Evolutionary conservation across 306 rosid species (phyloP).

Genomic region (Medicago ruthenica): DNA sequence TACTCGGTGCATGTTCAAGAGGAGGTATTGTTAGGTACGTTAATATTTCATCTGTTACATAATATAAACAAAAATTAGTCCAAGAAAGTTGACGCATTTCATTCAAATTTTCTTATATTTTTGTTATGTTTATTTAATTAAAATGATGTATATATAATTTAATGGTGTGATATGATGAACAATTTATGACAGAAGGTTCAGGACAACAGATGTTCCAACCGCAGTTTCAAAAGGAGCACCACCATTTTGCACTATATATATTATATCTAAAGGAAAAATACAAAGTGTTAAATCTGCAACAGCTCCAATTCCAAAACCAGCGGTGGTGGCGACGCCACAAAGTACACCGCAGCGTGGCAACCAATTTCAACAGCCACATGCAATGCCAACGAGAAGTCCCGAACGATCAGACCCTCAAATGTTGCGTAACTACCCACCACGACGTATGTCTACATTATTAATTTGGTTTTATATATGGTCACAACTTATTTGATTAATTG

Average conservation of each 20-base stretch:
- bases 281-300: slow-evolving; percentile 59
- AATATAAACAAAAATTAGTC: too few relatives aligned
- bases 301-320: slow-evolving; percentile 40
- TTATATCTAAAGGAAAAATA: slow-evolving; percentile 70
- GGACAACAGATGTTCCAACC: slow-evolving; percentile 61
- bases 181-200: slow-evolving; percentile 67
- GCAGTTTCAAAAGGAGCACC: slow-evolving; percentile 68
- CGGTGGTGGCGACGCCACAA: not conserved
- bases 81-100: too few relatives aligned
- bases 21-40: slow-evolving; percentile 64
- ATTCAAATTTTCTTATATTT: too few relatives aligned
- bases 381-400: not conserved
- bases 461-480: not conserved
- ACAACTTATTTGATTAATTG: not conserved
- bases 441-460: slow-evolving; percentile 43
- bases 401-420: slow-evolving; percentile 24
- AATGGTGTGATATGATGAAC: not conserved
- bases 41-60: too few relatives aligned
- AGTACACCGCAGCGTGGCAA: not conserved
- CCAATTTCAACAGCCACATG: slow-evolving; percentile 7
- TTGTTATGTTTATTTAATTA: too few relatives aligned
- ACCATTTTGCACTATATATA: slow-evolving; percentile 70
- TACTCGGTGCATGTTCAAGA: slow-evolving; percentile 75
- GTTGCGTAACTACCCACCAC: slow-evolving; percentile 29
- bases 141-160: not conserved